Evolutionary conservation across 2,329 filamentous ascomycete genomes (phyloP), one percentile per base, ranked within the genome.

Genomic region (Coniochaeta sp.): DNA sequence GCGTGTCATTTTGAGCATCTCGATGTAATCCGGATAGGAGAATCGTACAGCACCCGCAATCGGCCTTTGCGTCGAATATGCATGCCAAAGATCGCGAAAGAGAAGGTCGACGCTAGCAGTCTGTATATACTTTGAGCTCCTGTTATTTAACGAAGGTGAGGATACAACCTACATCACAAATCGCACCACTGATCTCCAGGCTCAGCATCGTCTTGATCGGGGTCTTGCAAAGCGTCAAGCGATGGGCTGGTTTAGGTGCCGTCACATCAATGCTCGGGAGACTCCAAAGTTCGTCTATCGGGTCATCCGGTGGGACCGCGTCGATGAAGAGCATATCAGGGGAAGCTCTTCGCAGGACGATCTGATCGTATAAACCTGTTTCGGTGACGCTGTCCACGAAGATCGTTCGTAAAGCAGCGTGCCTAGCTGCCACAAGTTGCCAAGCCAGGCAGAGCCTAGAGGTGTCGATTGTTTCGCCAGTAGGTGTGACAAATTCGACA

Each of bases 321-420:
- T 83, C 81, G 52, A 84, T 75, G 58, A 83, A 83, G 4, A 83
- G 70, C 76, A 83, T 82, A 38, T 73, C 75, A 0, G 81, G 79
- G 0, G 79, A 81, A 17, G 74, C 72, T 55, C 73, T 75, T 9
- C 74, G 74, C 2, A 84, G 67, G 6, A 84, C 70, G 12, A 83
- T 73, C 64, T 78, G 79, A 60, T 83, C 79, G 60, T 78, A 83
- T 0, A 83, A 68, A 0, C 79, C 78, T 6, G 77, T 73, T 40
- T 77, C 73, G 12, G 78, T 77, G 14, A 81, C 72, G 36, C 79
- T 80, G 54, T 81, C 79, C 50, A 77, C 77, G 60, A 84, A 84
- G 19, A 83, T 72, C 3, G 80, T 83, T 44, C 81, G 69, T 44
- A 84, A 65, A 1, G 78, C 73, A 0, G 76, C 67, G 55, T 82